These are phyloP conservation scores for Colletotrichum viniferum DNA, from an alignment of 2,329 filamentous ascomycete species.

Conservation along the genomic window DNA sequence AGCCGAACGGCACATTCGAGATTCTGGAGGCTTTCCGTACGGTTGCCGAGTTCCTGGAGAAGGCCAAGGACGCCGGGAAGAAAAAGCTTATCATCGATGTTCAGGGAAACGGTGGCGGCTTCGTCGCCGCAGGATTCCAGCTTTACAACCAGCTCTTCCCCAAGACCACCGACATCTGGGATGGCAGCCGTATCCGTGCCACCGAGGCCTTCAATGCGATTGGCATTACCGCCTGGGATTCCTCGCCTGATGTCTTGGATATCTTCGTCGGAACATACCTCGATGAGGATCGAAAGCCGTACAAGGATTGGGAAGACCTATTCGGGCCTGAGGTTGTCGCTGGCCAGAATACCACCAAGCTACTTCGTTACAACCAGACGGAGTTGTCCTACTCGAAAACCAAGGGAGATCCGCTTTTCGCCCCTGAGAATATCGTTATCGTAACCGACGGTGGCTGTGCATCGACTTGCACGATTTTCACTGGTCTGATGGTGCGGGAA, in stretches of 20 bases:
- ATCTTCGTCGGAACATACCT: conserved; percentile 10
- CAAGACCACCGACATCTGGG: conserved; percentile 7
- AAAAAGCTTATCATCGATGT: conserved; percentile 69
- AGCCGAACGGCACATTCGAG: conserved; percentile 2
- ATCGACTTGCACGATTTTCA: conserved; percentile 65
- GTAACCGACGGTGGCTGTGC: conserved; percentile 62
- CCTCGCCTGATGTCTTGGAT: background rate
- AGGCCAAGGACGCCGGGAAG: conserved; percentile 50
- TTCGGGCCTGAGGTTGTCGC: background rate
- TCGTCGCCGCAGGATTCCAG: conserved; percentile 48
- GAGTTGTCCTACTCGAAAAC: background rate
- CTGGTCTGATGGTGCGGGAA: conserved; percentile 55
- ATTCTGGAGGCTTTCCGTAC: conserved; percentile 22
- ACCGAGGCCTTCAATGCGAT: conserved; percentile 18
- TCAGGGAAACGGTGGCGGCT: conserved; percentile 64
- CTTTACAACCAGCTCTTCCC: conserved; percentile 49
- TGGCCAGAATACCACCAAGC: conserved; percentile 9
- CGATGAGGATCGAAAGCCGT: conserved; percentile 35
- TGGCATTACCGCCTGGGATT: background rate
- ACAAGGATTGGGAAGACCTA: conserved; percentile 24
- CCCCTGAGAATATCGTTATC: conserved; percentile 42
- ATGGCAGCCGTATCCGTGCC: conserved; percentile 23
- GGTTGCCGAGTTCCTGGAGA: conserved; percentile 46
- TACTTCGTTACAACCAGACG: conserved; percentile 1
- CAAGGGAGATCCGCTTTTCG: conserved; percentile 29